Evolutionary conservation across 768 basidiomycete genomes (phyloP).

Genomic region (Cyclocybe aegerita): DNA sequence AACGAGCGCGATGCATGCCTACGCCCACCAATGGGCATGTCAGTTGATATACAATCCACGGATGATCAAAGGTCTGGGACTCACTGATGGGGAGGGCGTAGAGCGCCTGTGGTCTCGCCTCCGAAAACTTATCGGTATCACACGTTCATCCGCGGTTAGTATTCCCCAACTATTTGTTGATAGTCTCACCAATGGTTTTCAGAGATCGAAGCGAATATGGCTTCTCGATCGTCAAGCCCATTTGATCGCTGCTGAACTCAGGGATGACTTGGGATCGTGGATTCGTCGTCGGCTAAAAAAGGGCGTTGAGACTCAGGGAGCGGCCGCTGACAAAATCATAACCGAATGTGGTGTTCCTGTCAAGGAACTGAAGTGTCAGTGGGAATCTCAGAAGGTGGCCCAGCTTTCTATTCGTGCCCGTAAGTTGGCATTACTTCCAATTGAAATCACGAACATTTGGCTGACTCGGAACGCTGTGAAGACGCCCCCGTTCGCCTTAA

Average conservation of each 20-base stretch:
- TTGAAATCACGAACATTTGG: too few relatives aligned
- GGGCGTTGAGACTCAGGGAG: conserved; percentile 10
- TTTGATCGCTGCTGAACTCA: conserved; percentile 22
- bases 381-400: neutral
- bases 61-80: conserved; percentile 24
- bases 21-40: conserved; percentile 16
- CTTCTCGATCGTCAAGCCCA: conserved; percentile 30
- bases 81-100: conserved; percentile 34
- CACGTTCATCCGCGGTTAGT: conserved; percentile 30
- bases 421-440: too few relatives aligned
- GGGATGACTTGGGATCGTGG: conserved; percentile 32
- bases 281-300: conserved; percentile 17
- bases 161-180: neutral
- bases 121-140: conserved; percentile 32
- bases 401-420: too few relatives aligned
- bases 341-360: conserved; percentile 12
- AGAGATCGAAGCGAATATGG: conserved; percentile 28
- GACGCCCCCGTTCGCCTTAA: conserved; percentile 28
- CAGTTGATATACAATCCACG: conserved; percentile 31
- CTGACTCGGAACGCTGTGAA: too few relatives aligned
- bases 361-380: neutral
- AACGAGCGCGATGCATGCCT: conserved; percentile 35
- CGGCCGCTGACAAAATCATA: conserved; percentile 15
- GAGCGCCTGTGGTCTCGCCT: conserved; percentile 32
- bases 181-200: neutral